Evolutionary conservation across 2,329 filamentous ascomycete genomes (phyloP), one percentile per base, ranked within the genome.

Genomic region (Chrysosporium keratinophilum): DNA sequence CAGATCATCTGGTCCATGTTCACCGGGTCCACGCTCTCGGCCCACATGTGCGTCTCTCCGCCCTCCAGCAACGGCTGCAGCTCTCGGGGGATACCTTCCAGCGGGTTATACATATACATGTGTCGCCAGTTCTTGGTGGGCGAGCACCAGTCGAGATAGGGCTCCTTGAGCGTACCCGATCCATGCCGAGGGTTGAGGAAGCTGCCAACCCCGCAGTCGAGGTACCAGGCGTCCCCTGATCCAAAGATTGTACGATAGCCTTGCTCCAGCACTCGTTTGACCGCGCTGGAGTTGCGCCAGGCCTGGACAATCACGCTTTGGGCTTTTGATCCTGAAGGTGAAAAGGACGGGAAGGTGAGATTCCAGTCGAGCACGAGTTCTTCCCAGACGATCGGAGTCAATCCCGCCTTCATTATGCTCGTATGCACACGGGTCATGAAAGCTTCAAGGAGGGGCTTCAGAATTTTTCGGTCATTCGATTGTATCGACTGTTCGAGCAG

Each of bases 351-450:
- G 37, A 5, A 95, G 71, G 0, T 85, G 44, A 93, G 71, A 64
- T 90, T 86, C 84, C 87, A 95, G 20, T 82, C 76, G 9, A 86
- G 73, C 1, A 88, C 74, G 76, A 93, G 88, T 68, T 95, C 89
- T 67, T 95, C 88, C 89, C 89, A 95, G 0, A 90, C 86, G 19
- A 95, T 73, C 0, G 88, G 87, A 4, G 77, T 79, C 50, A 95
- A 71, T 3, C 84, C 84, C 5, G 78, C 75, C 42, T 76, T 71
- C 44, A 80, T 74, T 40, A 93, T 75, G 44, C 82, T 79, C 31
- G 70, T 74, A 67, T 90, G 85, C 62, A 83, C 34, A 6, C 78
- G 77, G 65, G 87, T 79, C 58, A 94, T 74, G 65, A 94, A 88
- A 54, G 77, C 80, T 66, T 95, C 87, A 65, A 95, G 77, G 19